Evolutionary conservation across 306 rosid species (phyloP).

Genomic region (Prunus salicina): DNA sequence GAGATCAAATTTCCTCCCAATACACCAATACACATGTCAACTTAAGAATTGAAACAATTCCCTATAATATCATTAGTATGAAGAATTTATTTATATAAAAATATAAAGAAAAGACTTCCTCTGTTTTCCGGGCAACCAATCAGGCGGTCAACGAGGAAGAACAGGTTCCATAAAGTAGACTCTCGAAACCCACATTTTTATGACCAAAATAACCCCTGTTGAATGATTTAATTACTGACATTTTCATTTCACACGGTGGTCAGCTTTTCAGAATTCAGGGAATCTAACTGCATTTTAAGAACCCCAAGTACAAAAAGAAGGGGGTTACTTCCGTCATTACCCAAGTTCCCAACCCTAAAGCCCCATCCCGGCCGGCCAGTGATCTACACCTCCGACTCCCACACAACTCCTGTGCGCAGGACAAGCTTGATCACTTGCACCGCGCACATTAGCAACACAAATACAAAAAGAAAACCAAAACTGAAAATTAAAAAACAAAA

Average conservation of each 20-base stretch:
- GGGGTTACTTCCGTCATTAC: conserved; percentile 49
- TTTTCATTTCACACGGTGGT: conserved; percentile 5
- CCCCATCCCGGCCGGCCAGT: conserved; percentile 6
- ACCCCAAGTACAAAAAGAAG: neutral
- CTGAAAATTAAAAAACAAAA: neutral
- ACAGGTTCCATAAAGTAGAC: conserved; percentile 8
- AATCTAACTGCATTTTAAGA: conserved; percentile 8
- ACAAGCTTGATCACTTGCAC: neutral
- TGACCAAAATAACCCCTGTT: conserved; percentile 36
- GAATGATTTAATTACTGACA: conserved; percentile 3
- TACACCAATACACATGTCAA: neutral
- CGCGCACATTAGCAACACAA: conserved; percentile 31
- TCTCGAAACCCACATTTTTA: conserved; percentile 2
- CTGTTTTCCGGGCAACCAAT: conserved; percentile 12
- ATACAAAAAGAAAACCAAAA: neutral
- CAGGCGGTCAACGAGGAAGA: neutral
- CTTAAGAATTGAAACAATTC: neutral
- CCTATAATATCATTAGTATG: neutral
- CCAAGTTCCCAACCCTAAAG: neutral
- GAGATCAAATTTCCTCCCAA: conserved; percentile 1
- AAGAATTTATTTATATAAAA: too few species aligned
- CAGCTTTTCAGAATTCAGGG: conserved; percentile 22
- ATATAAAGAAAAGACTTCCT: neutral
- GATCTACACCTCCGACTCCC: conserved; percentile 16
- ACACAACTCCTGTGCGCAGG: neutral